Conservation (phyloP, 306 rosid genomes). For the Mucuna pruriens region DNA sequence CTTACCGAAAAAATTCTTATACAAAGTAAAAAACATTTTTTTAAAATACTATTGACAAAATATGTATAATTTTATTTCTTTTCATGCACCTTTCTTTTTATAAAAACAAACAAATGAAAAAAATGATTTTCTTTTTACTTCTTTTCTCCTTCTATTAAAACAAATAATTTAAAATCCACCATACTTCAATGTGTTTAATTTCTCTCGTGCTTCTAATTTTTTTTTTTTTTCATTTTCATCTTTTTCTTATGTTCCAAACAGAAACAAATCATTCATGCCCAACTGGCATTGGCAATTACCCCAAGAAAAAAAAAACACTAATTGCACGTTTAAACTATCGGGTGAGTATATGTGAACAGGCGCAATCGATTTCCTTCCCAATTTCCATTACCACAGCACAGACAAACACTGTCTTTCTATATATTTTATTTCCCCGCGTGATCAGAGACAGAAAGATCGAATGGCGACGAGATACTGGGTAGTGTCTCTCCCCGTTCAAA, state of each 20-base stretch:
- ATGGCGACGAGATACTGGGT: slow-evolving; percentile 93
- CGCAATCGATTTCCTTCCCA: neutral
- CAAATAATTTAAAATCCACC: neutral
- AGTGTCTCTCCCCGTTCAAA: slow-evolving; percentile 85
- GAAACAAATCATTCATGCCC: neutral
- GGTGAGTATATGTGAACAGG: neutral
- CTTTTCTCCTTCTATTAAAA: neutral
- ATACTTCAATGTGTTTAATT: neutral
- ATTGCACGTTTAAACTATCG: neutral
- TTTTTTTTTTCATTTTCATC: neutral
- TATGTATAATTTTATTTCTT: no score
- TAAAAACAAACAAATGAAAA: no score
- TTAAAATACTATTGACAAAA: no score
- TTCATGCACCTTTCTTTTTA: no score
- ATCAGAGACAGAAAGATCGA: neutral
- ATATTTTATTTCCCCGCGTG: neutral
- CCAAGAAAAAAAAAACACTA: neutral
- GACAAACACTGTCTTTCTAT: neutral
- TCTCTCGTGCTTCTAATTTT: neutral
- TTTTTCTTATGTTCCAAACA: neutral
- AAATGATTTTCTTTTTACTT: no score
- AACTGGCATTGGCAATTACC: no score
- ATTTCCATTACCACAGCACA: neutral
- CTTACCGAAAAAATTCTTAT: no score
- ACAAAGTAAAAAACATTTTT: no score